Conservation (phyloP, 108 stramenopile species). For the Nannochloropsis gaditana region DNA sequence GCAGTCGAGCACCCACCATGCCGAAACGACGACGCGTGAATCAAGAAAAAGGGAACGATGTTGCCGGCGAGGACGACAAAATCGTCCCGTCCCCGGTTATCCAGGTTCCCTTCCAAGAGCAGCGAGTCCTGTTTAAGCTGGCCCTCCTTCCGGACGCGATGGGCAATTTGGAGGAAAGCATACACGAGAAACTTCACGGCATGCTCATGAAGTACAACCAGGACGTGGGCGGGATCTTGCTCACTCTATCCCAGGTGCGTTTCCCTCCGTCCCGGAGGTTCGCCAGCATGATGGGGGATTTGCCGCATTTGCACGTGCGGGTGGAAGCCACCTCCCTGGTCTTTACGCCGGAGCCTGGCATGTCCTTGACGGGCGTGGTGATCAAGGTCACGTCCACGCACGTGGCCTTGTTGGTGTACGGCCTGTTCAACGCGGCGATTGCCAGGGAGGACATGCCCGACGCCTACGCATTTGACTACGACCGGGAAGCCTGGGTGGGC, state of each 20-base stretch:
- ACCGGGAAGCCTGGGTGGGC: background rate
- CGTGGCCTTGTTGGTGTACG: background rate
- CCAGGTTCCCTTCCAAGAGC: background rate
- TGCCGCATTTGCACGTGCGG: constrained; percentile 2
- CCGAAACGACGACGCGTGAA: background rate
- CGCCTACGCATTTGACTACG: background rate
- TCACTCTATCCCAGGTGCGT: background rate
- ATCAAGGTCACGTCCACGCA: background rate
- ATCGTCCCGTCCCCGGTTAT: too few species aligned
- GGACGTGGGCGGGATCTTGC: background rate
- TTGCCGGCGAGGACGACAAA: too few species aligned
- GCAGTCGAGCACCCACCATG: background rate
- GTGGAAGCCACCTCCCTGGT: background rate
- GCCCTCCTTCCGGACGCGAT: background rate
- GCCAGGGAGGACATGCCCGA: constrained; percentile 10
- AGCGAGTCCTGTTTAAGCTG: background rate
- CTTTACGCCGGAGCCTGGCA: background rate
- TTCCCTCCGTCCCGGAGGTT: background rate
- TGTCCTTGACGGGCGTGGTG: background rate
- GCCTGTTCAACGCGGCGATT: background rate
- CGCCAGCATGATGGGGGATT: background rate
- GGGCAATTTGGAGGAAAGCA: background rate
- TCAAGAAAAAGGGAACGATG: background rate
- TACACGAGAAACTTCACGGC: background rate
- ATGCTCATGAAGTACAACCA: background rate